Evolutionary conservation across 352 stramenopile species (phyloP), one percentile per base, ranked within the genome.

Genomic region (Phytophthora palmivora): DNA sequence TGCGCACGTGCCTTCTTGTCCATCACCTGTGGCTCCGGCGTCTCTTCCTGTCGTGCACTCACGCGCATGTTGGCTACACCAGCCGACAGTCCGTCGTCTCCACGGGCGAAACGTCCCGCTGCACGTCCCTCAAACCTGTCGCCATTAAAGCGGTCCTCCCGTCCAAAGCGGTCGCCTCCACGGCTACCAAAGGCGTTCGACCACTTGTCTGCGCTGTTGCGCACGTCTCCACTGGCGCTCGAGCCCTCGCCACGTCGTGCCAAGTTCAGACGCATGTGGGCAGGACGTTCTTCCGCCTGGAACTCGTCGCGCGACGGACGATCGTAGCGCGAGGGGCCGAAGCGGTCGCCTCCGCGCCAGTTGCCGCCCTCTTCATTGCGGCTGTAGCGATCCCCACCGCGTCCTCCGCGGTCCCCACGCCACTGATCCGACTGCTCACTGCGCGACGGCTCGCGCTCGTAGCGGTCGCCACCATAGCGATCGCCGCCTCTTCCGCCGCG

Each of bases 191-290:
- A 91, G 1, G 76, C 74, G 36, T 72, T 56, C 11, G 74, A 69
- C 52, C 74, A 89, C 66, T 89, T 89, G 56, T 88, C 75, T n/a
- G 72, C 67, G 21, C 72, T 74, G 37, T 69, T 67, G 24, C 68
- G 66, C 37, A 62, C 64, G 19, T 78, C 80, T 1, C 58, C 41
- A 32, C 58, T 64, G 33, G 3, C 6, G 42, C 44, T 57, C n/a
- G 56, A 38, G 9, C 52, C 57, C 15, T 71, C 67, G 0, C 63
- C 68, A 33, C 83, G 82, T n/a, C 80, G 81, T 67, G 73, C 55
- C 41, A 94, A 64, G 62, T 94, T 94, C 58, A 94, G 53, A 24
- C 83, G 81, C 82, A 94, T 87, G 64, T 89, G 80, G 14, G 84
- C 59, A n/a, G 84, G 84, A 24, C 84, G 80, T 59, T 90, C 84